phyloP scores from a whole-genome alignment of 129 eudicot species.

The Helianthus annuus region HanXRQr2.0-SUNRISE NC_035433.2:113157665-113158164 shows the following conservation, averaged over 20 bases:
- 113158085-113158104: neutral
- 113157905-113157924: constrained; percentile 26
- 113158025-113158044: neutral
- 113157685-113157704: neutral
- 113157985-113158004: neutral
- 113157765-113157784: no score
- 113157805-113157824: constrained; percentile 15
- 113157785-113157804: constrained; percentile 15
- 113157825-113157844: neutral
- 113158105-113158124: neutral
- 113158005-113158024: neutral
- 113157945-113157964: neutral
- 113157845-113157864: constrained; percentile 8
- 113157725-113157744: neutral
- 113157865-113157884: constrained; percentile 26
- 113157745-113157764: neutral
- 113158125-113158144: neutral
- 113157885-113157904: constrained; percentile 17
- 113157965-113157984: neutral
- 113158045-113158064: neutral
- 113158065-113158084: neutral
- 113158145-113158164: neutral
- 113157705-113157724: neutral
- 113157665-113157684: neutral
- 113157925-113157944: constrained; percentile 14